Evolutionary conservation across 352 stramenopile species (phyloP), one percentile per base, ranked within the genome.

Genomic region (Phytophthora cajani): DNA sequence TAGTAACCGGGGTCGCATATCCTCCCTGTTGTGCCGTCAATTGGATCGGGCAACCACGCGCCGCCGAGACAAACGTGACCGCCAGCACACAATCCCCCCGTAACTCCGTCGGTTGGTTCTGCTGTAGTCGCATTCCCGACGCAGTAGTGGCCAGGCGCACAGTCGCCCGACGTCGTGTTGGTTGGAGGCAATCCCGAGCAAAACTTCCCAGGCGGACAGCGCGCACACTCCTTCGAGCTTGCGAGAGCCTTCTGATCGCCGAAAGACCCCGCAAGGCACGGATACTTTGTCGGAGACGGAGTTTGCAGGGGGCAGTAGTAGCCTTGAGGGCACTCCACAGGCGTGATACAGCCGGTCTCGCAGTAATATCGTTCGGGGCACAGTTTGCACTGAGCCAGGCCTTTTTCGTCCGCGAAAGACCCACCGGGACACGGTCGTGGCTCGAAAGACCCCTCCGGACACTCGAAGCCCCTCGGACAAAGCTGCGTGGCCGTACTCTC

Each of bases 311-410:
- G 88, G 64, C 92, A 98, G 61, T 91, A 98, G 64, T 81, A 94
- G 4, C 91, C 92, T 42, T 67, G 56, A 2, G 80, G 82, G 52
- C 92, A 98, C 27, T 69, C 21, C 40, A 64, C 25, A 12, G 90
- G 89, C 2, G 52, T 77, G 10, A 80, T 58, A 3, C 71, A 75
- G 0, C 81, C 86, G 23, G 59, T 62, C 1, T 72, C 74, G 59
- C 91, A 98, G 49, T 84, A 97, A 21, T 80, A 89, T 2, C 92
- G 75, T 25, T 83, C 80, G 0, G 92, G 92, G 49, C 92, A 98
- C 5, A 76, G 16, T 38, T 92, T 84, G 64, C 92, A 98, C 17
- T 61, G 40, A 5, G 67, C 55, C 1, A 93, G 76, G 0, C 80
- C 83, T 27, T 80, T 69, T 52, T 83, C 79, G 42, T 91, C 84